phyloP scores from a whole-genome alignment of 2,329 filamentous ascomycete genomes.

The Canariomyces notabilis region DNA sequence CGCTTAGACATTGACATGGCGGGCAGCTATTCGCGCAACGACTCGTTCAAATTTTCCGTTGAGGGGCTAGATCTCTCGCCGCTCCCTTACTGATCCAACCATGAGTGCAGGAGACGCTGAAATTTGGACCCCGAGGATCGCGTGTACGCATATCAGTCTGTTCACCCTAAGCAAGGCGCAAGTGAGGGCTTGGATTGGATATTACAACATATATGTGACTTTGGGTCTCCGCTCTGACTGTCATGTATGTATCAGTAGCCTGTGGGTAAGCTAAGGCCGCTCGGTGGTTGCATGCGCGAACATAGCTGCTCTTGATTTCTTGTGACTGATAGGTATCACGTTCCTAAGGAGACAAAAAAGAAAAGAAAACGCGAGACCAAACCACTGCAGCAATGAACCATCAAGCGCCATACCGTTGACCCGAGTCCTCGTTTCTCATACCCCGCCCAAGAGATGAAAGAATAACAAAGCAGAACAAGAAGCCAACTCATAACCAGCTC shows the following conservation, averaged over 20 bases:
- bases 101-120: no score
- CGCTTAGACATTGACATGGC: constrained; percentile 78
- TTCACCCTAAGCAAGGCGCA: neutral
- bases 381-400: neutral
- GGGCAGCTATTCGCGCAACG: constrained; percentile 73
- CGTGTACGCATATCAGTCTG: neutral
- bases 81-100: constrained; percentile 42
- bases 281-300: neutral
- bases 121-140: neutral
- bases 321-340: neutral
- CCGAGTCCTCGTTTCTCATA: neutral
- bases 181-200: neutral
- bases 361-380: neutral
- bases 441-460: neutral
- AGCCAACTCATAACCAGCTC: neutral
- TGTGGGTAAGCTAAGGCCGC: neutral
- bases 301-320: neutral
- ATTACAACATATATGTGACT: constrained; percentile 1
- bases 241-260: neutral
- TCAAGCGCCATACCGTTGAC: neutral
- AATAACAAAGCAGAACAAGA: neutral
- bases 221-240: neutral
- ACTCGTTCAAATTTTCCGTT: constrained; percentile 58
- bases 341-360: neutral
- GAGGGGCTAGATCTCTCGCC: constrained; percentile 54